Evolutionary conservation across 345 rosid species (phyloP).

Genomic region (Hibiscus trionum): DNA sequence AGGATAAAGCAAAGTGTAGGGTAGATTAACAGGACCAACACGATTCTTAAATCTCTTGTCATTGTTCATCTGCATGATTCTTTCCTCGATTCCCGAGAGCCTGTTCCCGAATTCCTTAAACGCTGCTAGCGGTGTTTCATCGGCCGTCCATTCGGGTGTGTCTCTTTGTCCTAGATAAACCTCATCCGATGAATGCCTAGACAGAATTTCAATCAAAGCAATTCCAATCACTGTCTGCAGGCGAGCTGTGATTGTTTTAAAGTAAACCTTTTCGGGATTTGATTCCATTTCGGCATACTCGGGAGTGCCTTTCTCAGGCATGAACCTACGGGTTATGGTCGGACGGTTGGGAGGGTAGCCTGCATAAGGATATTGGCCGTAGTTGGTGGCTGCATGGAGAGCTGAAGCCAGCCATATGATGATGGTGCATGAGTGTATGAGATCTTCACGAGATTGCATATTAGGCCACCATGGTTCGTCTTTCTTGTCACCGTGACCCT

Average conservation of each 20-base stretch:
- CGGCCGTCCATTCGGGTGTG: conserved; percentile 61
- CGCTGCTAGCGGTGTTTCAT: conserved; percentile 45
- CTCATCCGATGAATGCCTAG: conserved; percentile 75
- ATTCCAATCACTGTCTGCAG: conserved; percentile 58
- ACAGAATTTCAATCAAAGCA: conserved; percentile 61
- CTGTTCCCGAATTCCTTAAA: conserved; percentile 17
- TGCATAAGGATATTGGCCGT: conserved; percentile 27
- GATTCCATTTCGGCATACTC: no score
- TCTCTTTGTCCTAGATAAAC: conserved; percentile 66
- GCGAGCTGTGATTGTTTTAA: conserved; percentile 70
- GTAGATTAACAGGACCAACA: not conserved
- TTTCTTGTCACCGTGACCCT: conserved; percentile 70
- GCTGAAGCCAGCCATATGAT: conserved; percentile 71
- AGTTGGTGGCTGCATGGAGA: conserved; percentile 67
- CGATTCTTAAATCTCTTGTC: not conserved
- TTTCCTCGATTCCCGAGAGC: not conserved
- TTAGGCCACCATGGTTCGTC: conserved; percentile 69
- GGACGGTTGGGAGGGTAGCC: conserved; percentile 3
- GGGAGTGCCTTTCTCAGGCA: no score
- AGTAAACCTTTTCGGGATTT: conserved; percentile 1
- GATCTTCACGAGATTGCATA: conserved; percentile 42
- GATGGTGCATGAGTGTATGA: conserved; percentile 49
- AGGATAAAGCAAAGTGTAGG: not conserved
- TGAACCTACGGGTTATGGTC: no score
- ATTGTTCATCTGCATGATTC: not conserved